Evolutionary conservation across 345 rosid species (phyloP).

Genomic region (Salix koriyanagi): DNA sequence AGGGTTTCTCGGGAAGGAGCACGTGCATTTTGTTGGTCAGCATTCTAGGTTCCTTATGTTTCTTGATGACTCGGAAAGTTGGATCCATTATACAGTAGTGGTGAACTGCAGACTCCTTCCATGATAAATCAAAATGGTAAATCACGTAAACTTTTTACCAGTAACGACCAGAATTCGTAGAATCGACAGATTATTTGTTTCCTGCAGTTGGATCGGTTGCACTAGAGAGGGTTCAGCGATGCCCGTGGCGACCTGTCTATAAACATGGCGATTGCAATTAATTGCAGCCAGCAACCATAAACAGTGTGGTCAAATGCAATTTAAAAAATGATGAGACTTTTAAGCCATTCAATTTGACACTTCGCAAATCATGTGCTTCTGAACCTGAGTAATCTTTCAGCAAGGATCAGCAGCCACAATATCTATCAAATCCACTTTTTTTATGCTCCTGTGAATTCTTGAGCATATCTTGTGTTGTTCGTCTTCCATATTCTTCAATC

Average conservation of each 20-base stretch:
- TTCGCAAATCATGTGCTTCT: constrained; percentile 12
- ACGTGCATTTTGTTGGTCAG: constrained; percentile 2
- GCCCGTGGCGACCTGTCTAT: not conserved
- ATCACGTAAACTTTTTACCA: not conserved
- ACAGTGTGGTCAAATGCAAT: not conserved
- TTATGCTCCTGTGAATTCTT: not conserved
- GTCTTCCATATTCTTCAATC: not conserved
- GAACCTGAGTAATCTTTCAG: not conserved
- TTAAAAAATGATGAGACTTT: not conserved
- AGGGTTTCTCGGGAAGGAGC: not conserved
- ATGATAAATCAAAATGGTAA: not conserved
- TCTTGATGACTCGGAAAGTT: not conserved
- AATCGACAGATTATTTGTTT: not conserved
- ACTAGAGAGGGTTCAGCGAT: constrained; percentile 5
- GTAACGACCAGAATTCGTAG: not conserved
- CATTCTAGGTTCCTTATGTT: not conserved
- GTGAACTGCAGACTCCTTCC: not conserved
- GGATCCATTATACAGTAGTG: not conserved
- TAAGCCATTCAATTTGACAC: not conserved
- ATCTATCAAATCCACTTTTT: not conserved
- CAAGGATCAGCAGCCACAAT: not conserved
- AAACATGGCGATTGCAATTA: not conserved
- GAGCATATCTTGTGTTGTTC: not conserved
- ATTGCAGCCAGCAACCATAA: constrained; percentile 15
- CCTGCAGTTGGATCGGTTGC: not conserved